Conservation (phyloP, 2,329 filamentous ascomycete genomes). For the Fusarium kyushuense region DNA sequence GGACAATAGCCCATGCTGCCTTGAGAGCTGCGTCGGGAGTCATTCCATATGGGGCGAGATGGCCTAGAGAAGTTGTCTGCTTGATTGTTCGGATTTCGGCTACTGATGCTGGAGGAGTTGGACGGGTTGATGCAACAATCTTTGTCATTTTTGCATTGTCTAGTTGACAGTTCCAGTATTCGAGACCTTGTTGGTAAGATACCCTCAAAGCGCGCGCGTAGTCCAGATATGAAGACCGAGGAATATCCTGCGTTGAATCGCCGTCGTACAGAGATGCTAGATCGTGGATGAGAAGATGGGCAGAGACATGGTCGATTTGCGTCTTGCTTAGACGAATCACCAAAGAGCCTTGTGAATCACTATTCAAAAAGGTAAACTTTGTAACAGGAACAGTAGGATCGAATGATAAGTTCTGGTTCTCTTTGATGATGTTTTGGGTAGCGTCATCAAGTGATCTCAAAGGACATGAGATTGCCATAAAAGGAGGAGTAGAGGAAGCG, state of each 20-base stretch:
- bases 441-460: constrained; percentile 55
- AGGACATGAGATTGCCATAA: constrained; percentile 58
- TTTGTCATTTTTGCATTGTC: constrained; percentile 62
- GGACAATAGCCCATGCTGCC: constrained; percentile 68
- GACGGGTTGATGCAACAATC: constrained; percentile 58
- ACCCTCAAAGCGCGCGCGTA: constrained; percentile 58
- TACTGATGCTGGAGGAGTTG: constrained; percentile 50
- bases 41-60: constrained; percentile 59
- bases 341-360: constrained; percentile 60
- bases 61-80: constrained; percentile 56
- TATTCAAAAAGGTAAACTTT: constrained; percentile 64
- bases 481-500: constrained; percentile 58
- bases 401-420: constrained; percentile 56
- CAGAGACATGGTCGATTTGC: constrained; percentile 62
- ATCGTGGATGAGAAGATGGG: constrained; percentile 62
- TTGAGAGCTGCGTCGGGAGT: constrained; percentile 66
- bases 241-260: constrained; percentile 46
- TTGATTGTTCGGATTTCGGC: constrained; percentile 56
- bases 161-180: constrained; percentile 61
- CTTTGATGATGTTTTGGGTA: constrained; percentile 57
- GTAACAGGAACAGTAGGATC: constrained; percentile 60
- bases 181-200: constrained; percentile 54
- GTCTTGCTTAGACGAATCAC: constrained; percentile 62
- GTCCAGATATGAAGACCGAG: constrained; percentile 61
- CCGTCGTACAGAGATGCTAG: constrained; percentile 60